Conservation (phyloP, 805 yeast genomes). For the Komagataella ulmi region DNA sequence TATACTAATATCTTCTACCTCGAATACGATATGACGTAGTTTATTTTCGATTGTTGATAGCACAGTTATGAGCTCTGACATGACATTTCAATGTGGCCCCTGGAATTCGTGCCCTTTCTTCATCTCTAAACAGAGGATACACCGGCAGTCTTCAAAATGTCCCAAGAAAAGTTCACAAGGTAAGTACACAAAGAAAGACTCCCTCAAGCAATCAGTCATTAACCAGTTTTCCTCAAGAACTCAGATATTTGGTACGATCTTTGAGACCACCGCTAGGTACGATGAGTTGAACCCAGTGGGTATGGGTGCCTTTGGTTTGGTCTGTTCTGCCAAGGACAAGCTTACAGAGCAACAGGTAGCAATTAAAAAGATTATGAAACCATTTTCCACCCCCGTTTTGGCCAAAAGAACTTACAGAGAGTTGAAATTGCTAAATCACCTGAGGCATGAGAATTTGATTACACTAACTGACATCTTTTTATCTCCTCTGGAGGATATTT, state of each 20-base stretch:
- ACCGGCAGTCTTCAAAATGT: neutral
- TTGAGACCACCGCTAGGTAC: constrained; percentile 84
- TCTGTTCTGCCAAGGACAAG: constrained; percentile 90
- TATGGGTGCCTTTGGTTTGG: constrained; percentile 98
- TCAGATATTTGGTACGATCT: constrained; percentile 90
- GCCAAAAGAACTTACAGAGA: constrained; percentile 97
- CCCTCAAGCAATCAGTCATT: neutral
- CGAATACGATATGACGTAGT: neutral
- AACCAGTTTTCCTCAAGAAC: constrained; percentile 30
- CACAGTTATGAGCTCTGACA: neutral
- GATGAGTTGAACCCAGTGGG: constrained; percentile 94
- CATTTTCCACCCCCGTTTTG: constrained; percentile 85
- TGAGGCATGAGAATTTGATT: constrained; percentile 89
- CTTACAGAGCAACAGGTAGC: constrained; percentile 90
- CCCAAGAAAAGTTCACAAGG: constrained; percentile 2
- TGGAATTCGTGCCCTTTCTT: neutral
- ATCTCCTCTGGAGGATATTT: constrained; percentile 88
- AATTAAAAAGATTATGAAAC: constrained; percentile 94
- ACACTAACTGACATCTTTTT: constrained; percentile 87
- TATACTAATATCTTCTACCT: neutral
- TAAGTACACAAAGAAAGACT: neutral
- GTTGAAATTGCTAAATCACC: constrained; percentile 80
- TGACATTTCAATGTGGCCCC: neutral
- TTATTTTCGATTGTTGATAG: neutral
- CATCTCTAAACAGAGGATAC: neutral